Percentiles rank a stretch among this genome's conserved stretches.
phyloP scores from a whole-genome alignment of 192 early-diverging fungal species.

The Linnemannia zychae region DNA sequence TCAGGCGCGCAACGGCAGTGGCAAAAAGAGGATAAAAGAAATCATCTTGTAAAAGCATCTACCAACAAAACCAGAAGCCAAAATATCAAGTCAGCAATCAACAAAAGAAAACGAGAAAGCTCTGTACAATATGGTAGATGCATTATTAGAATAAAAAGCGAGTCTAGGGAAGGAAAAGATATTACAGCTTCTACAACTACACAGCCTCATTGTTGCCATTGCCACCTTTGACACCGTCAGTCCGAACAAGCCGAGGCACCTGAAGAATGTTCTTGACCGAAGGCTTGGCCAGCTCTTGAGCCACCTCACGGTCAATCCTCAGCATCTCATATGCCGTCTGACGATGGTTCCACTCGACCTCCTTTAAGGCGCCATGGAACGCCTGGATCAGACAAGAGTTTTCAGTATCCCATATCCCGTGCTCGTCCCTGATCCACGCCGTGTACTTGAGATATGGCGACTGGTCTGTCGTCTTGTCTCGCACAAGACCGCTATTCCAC shows the following conservation, averaged over 20 bases:
- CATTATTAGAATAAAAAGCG: not conserved
- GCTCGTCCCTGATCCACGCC: constrained; percentile 40
- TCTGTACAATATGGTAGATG: not conserved
- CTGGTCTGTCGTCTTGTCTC: constrained; percentile 44
- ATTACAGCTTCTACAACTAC: not conserved
- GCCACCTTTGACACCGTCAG: constrained; percentile 24
- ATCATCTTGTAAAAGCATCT: not conserved
- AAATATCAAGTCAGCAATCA: not conserved
- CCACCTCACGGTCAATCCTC: constrained; percentile 14
- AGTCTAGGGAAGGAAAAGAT: not conserved
- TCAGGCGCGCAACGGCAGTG: no score
- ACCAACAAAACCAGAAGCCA: not conserved
- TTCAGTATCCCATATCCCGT: constrained; percentile 57
- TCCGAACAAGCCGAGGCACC: constrained; percentile 16
- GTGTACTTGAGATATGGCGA: constrained; percentile 38
- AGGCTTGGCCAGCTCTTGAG: constrained; percentile 8
- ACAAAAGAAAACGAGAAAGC: not conserved
- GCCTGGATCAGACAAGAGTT: constrained; percentile 55
- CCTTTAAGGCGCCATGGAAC: constrained; percentile 20
- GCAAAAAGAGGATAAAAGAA: not conserved
- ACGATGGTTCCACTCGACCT: constrained; percentile 31
- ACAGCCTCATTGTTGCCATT: constrained; percentile 35
- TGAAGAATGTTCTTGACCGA: constrained; percentile 12
- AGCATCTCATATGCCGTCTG: constrained; percentile 29
- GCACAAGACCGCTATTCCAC: constrained; percentile 63